These are phyloP conservation scores for Ilyonectria sp. DNA, from an alignment of 2,329 filamentous ascomycete genomes.

Conservation along the genomic window DNA sequence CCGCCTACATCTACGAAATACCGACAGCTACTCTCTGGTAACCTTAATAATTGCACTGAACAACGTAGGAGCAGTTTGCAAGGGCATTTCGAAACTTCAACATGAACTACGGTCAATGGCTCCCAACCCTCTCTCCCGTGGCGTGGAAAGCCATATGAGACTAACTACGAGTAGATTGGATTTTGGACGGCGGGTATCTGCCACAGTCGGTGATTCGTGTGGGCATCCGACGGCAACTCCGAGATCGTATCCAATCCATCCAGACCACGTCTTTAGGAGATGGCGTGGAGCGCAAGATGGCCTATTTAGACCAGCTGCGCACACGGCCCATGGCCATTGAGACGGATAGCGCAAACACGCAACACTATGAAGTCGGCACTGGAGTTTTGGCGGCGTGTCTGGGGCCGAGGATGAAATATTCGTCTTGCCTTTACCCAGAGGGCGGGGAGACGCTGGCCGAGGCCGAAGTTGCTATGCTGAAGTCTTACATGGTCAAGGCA, in stretches of 20 bases:
- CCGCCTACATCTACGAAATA: not conserved
- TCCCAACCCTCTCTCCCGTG: not conserved
- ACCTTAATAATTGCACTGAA: not conserved
- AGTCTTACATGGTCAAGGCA: constrained; percentile 73
- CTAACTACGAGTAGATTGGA: constrained; percentile 59
- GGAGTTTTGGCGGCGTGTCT: constrained; percentile 73
- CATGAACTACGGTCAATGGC: constrained; percentile 36
- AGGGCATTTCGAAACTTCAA: not conserved
- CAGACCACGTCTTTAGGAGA: constrained; percentile 66
- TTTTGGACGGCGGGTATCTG: constrained; percentile 77
- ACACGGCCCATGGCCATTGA: constrained; percentile 77
- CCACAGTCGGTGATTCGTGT: constrained; percentile 74
- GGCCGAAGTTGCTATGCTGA: constrained; percentile 78
- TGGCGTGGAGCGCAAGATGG: constrained; percentile 73
- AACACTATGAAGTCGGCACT: constrained; percentile 82
- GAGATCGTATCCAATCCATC: constrained; percentile 71
- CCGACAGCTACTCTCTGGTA: not conserved
- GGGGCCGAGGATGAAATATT: constrained; percentile 81
- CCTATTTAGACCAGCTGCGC: constrained; percentile 72
- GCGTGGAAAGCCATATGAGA: too few species aligned
- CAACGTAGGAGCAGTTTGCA: not conserved
- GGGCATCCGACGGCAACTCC: constrained; percentile 77
- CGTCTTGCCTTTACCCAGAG: constrained; percentile 75
- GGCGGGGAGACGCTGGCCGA: constrained; percentile 75
- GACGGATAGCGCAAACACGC: constrained; percentile 75